Evolutionary conservation across 176 grass and related monocot species (phyloP).

Genomic region (Oryza brachyantha): DNA sequence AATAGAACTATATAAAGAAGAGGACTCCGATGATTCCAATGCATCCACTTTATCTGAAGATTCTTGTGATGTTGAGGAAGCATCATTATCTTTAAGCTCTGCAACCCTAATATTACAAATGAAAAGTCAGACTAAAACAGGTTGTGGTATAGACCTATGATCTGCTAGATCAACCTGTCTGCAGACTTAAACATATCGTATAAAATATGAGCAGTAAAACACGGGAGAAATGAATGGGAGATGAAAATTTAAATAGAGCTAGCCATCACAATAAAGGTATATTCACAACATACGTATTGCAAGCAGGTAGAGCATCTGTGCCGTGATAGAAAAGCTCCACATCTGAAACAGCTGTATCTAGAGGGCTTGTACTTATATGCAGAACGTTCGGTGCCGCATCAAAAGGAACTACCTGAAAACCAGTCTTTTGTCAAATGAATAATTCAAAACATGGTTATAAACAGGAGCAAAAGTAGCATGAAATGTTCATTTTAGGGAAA

Average conservation of each 20-base stretch:
- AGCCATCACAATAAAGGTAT: background rate
- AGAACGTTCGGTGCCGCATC: conserved; percentile 31
- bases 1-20: conserved; percentile 68
- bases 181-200: background rate
- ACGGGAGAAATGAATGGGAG: background rate
- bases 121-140: conserved; percentile 12
- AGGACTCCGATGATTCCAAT: conserved; percentile 59
- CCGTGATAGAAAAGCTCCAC: conserved; percentile 32
- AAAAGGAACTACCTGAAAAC: conserved; percentile 61
- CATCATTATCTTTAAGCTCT: conserved; percentile 52
- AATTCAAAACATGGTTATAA: conserved; percentile 17
- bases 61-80: conserved; percentile 58
- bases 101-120: conserved; percentile 38
- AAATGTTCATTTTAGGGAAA: background rate
- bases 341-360: conserved; percentile 37
- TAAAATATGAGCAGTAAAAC: conserved; percentile 10
- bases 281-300: conserved; percentile 43
- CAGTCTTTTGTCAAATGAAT: conserved; percentile 12
- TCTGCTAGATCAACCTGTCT: background rate
- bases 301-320: conserved; percentile 19
- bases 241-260: background rate
- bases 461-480: background rate
- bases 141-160: background rate
- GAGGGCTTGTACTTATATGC: conserved; percentile 26
- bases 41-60: conserved; percentile 57